Evolutionary conservation across 164 flowering plant genomes (phyloP), one percentile per base, ranked within the genome.

Genomic region (Tetrastigma voinierianum): DNA sequence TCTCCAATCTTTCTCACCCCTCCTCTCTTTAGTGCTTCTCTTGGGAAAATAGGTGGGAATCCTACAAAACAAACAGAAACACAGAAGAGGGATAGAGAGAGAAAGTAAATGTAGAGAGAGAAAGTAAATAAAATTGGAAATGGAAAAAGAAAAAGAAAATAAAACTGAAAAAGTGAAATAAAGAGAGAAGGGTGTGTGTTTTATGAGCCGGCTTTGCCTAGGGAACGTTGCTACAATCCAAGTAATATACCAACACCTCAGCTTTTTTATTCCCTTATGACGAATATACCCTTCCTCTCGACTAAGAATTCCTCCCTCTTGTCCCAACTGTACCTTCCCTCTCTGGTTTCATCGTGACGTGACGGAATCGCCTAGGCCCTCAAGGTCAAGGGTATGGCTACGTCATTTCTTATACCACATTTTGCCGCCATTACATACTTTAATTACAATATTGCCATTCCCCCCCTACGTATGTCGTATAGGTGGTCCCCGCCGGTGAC

Each of bases 331-430:
- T 2, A 21, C 57, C n/a, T n/a, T 16, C 20, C 46, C 40, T 10
- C 68, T 55, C 57, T 71, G 61, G 67, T 67, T 69, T 60, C 75
- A 73, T 75, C 72, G 70, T 75, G 82, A 84, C 83, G 80, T 76
- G 80, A 80, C 81, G 84, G 84, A 72, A 69, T 74, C 59, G 67
- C 67, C 81, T 73, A 74, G 52, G 74, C 20, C 57, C n/a, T 19
- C 21, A 2, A 2, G 53, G 58, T 19, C 21, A 2, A 2, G 53
- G 58, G 21, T 2, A 53, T 25, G n/a, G 2, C 14, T 17, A 51
- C 57, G 71, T 49, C 14, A 62, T 62, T 24, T 54, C n/a, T 45
- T 2, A 2, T 1, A 23, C 43, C 7, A 10, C 18, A 9, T 1
- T 1, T 16, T 45, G 16, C 45, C 61, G 55, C 11, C 15, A 1